Evolutionary conservation across 2,329 filamentous ascomycete genomes (phyloP).

Genomic region (Beauveria sp.): DNA sequence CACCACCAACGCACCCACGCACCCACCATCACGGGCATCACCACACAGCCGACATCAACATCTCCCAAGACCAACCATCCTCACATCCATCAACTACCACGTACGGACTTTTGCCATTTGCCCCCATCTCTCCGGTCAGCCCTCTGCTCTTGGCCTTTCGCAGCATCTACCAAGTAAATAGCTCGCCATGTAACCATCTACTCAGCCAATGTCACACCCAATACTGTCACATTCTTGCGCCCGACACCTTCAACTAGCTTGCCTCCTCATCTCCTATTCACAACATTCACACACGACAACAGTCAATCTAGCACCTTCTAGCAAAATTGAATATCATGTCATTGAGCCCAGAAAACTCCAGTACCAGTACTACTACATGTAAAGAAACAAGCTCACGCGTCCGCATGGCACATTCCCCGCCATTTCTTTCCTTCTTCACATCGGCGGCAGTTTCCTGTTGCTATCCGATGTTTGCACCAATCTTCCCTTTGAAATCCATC

Average conservation of each 20-base stretch:
- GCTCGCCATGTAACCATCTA: neutral
- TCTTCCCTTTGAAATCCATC: neutral
- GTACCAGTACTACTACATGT: conserved; percentile 10
- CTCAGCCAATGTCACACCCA: neutral
- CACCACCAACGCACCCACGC: neutral
- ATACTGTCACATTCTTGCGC: neutral
- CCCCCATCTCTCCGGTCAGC: neutral
- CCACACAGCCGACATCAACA: neutral
- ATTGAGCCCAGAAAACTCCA: conserved; percentile 13
- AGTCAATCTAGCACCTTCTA: neutral
- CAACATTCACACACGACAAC: neutral
- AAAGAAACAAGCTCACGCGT: conserved; percentile 6
- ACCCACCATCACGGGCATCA: neutral
- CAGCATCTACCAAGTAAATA: neutral
- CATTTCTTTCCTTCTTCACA: neutral
- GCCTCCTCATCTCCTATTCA: neutral
- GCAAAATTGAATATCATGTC: conserved; percentile 5
- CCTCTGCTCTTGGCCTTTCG: neutral
- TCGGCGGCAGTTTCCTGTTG: conserved; percentile 1
- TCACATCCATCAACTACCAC: neutral
- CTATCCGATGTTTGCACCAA: conserved; percentile 7
- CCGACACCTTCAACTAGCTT: neutral
- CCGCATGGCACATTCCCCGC: neutral
- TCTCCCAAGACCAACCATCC: too few relatives aligned
- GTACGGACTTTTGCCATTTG: neutral